A percentile compares a stretch with the other conserved stretches of the same genome.
These are phyloP conservation scores for Phytophthora ohioensis DNA, from an alignment of 352 stramenopile genomes.

Conservation along the genomic window DNA sequence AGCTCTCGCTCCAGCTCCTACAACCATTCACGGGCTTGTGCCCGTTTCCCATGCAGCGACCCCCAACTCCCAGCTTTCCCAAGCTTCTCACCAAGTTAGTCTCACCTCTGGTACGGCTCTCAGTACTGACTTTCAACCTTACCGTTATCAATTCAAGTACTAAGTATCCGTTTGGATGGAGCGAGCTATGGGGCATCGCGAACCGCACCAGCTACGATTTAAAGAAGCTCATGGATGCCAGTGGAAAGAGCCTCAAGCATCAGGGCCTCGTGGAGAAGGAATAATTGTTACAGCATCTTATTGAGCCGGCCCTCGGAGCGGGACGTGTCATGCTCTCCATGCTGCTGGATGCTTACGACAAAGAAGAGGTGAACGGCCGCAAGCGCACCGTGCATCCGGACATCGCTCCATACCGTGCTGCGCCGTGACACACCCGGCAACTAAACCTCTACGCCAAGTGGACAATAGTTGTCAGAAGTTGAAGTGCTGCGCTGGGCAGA, in stretches of 20 bases:
- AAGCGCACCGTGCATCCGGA: slow-evolving; percentile 89
- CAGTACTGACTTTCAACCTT: too few relatives aligned
- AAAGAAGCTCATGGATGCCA: slow-evolving; percentile 94
- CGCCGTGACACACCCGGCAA: slow-evolving; percentile 8
- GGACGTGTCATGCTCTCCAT: slow-evolving; percentile 95
- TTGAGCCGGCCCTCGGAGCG: slow-evolving; percentile 92
- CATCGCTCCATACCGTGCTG: slow-evolving; percentile 94
- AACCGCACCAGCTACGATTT: slow-evolving; percentile 97
- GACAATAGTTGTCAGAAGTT: too few relatives aligned
- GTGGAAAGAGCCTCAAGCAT: slow-evolving; percentile 90
- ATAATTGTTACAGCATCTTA: slow-evolving; percentile 96
- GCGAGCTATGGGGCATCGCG: slow-evolving; percentile 97
- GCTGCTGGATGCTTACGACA: slow-evolving; percentile 95
- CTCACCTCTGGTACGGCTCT: too few relatives aligned
- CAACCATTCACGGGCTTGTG: too few relatives aligned
- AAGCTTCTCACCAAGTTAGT: too few relatives aligned
- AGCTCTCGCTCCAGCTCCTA: too few relatives aligned
- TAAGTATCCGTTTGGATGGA: slow-evolving; percentile 92
- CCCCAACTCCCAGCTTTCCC: too few relatives aligned
- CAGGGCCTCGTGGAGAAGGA: slow-evolving; percentile 67
- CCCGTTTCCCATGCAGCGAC: too few relatives aligned
- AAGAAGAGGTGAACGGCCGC: slow-evolving; percentile 92
- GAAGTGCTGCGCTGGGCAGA: too few relatives aligned
- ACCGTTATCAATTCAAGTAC: slow-evolving; percentile 90
- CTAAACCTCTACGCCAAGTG: too few relatives aligned